Percentiles rank a stretch among this genome's conserved stretches.
These are phyloP conservation scores for Zygosaccharomyces kombuchaensis DNA, from an alignment of 805 yeast species.

Conservation along the genomic window DNA sequence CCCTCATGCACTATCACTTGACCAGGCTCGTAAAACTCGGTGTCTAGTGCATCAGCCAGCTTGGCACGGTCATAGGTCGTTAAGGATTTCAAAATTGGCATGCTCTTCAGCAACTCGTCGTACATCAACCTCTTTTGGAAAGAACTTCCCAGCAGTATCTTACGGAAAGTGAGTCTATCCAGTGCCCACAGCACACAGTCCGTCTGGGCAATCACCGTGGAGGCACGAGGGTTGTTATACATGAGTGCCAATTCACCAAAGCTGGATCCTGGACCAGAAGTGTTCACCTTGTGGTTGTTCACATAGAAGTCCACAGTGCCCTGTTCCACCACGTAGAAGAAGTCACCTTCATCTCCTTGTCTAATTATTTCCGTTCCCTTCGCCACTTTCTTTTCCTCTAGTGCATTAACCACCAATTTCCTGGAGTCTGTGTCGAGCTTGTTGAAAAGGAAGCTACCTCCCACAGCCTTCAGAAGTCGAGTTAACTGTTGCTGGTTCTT, in stretches of 20 bases:
- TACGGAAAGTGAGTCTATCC: conserved; percentile 88
- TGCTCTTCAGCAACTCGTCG: conserved; percentile 81
- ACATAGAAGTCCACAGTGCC: conserved; percentile 82
- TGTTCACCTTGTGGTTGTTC: conserved; percentile 58
- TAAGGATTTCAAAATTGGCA: conserved; percentile 71
- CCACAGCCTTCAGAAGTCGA: conserved; percentile 66
- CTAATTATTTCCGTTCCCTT: conserved; percentile 64
- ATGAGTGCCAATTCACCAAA: conserved; percentile 96
- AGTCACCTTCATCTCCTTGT: conserved; percentile 96
- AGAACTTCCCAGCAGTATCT: conserved; percentile 86
- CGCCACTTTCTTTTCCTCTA: conserved; percentile 62
- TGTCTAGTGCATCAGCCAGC: conserved; percentile 89
- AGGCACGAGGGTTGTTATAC: conserved; percentile 98
- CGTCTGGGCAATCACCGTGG: conserved; percentile 73
- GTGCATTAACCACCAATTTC: conserved; percentile 74
- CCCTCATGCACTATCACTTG: conserved; percentile 80
- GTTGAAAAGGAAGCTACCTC: conserved; percentile 78
- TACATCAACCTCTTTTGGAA: conserved; percentile 86
- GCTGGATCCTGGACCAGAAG: conserved; percentile 80
- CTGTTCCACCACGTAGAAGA: conserved; percentile 75
- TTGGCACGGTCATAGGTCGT: conserved; percentile 80
- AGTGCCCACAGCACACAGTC: conserved; percentile 84
- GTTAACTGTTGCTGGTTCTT: conserved; percentile 58
- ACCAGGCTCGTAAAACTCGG: conserved; percentile 67
- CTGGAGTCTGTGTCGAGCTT: conserved; percentile 76